Base-by-base conservation (phyloP, 23 red algal genomes). In the Chondrus crispus region DNA sequence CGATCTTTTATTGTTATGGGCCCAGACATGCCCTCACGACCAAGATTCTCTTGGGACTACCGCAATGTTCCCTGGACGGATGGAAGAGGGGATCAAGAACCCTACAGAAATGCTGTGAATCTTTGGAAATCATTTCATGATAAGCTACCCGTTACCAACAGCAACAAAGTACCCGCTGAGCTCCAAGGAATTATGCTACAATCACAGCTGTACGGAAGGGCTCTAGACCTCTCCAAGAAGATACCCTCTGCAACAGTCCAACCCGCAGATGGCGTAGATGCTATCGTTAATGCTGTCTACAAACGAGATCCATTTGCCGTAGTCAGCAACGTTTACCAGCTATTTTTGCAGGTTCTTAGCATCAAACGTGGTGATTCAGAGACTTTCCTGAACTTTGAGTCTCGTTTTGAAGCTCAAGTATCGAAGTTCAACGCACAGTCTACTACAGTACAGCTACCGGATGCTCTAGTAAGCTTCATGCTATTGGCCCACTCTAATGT, bases 101-200 rank as follows among this genome's bases (percentile, higher is more conserved):
- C 3, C 32, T 82, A 41, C 42, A 62, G 32, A 28, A 45, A 57
- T 53, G 46, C 45, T 53, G 78, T 82, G 32, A 38, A 22, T 7
- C 5, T 35, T 6, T 82, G 45, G 78, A 53, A 53, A 82, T 26
- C 13, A 29, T 64, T 18, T 8, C 78, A 82, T 82, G 78, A 58
- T 62, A 28, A n/a, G 29, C 78, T 82, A 35, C 78, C 78, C 4
- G 78, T 55, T 82, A 36, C 78, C n/a, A 82, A 82, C 51, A 60
- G 46, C 6, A 60, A 9, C 78, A 82, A 82, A 28, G 55, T 82
- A 36, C 33, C 48, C 40, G 55, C 45, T 20, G 11, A n/a, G 33
- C 24, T 58, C n/a, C 78, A 82, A 82, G 78, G 78, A 30, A n/a
- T 82, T 66, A 45, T 82, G 46, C 41, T 82, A 4, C 32, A 82